Evolutionary conservation across 2,329 filamentous ascomycete species (phyloP), one percentile per base, ranked within the genome.

Genomic region (Bipolaris victoriae): DNA sequence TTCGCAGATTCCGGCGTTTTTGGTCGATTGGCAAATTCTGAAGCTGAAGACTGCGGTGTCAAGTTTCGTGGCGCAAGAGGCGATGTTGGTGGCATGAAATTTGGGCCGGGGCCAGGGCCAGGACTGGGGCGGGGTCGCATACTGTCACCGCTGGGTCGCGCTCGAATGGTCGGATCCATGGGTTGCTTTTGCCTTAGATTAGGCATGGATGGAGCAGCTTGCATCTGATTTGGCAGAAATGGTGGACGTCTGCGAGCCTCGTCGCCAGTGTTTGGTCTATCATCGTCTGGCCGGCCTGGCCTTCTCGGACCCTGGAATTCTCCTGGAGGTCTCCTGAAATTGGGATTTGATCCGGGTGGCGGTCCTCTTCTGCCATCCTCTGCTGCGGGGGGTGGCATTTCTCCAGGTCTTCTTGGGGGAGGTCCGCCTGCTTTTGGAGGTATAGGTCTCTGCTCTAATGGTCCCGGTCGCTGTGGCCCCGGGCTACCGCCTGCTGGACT

Each of bases 41-140:
- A 73, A 20, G 66, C 67, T 1, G 78, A 78, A 11, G 76, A 76
- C 48, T 79, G 73, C 3, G 77, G 76, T 6, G 75, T 78, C 49
- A 77, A 61, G 31, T 76, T 72, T 48, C 76, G 64, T 22, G 77
- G 67, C 35, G 68, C 57, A 22, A 68, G 60, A 26, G 70, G 64
- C 10, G 64, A 64, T n/a, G 62, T 62, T 35, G 64, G 64, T 47
- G 70, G 65, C 11, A 74, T 61, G 53, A 70, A 65, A 48, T 74
- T 73, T 41, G 71, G 65, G 50, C 67, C 74, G 51, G 71, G 64
- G 51, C 65, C 69, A 47, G 70, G 70, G 49, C 66, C 69, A 47
- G 70, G 69, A 31, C 64, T 63, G 15, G 68, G 65, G 13, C 72
- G 70, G 57, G 71, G 67, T 36, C 68, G 64, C 63, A 75, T 69